These are phyloP conservation scores for Salix udensis DNA, from an alignment of 345 rosid genomes.

Conservation along the genomic window DNA sequence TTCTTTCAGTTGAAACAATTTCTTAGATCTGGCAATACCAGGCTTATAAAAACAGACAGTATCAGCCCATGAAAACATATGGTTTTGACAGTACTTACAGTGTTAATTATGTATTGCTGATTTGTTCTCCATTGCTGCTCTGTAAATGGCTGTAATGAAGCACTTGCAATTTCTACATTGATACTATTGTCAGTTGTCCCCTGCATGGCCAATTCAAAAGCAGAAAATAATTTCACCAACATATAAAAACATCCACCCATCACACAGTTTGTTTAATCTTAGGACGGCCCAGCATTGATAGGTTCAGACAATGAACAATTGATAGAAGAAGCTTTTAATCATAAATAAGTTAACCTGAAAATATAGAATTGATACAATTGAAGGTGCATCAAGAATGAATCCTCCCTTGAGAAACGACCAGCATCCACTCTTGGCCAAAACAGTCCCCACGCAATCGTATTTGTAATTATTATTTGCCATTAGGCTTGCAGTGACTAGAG, in stretches of 20 bases:
- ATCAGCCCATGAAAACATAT: background rate
- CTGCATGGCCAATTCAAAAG: slow-evolving; percentile 25
- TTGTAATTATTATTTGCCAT: slow-evolving; percentile 42
- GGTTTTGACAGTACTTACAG: slow-evolving; percentile 30
- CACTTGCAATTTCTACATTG: slow-evolving; percentile 38
- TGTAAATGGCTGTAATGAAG: slow-evolving; percentile 70
- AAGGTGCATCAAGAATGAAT: slow-evolving; percentile 52
- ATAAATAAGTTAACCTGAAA: slow-evolving; percentile 42
- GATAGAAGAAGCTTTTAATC: background rate
- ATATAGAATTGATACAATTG: slow-evolving; percentile 38
- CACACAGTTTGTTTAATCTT: background rate
- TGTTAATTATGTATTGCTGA: slow-evolving; percentile 53
- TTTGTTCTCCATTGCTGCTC: slow-evolving; percentile 61
- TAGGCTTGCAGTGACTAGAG: slow-evolving; percentile 58
- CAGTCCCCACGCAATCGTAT: slow-evolving; percentile 60
- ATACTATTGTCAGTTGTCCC: slow-evolving; percentile 30
- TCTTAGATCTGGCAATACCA: background rate
- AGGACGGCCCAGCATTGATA: background rate
- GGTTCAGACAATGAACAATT: background rate
- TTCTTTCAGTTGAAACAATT: background rate
- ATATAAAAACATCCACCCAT: background rate
- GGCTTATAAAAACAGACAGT: background rate
- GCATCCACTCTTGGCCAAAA: slow-evolving; percentile 57
- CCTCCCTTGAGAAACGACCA: slow-evolving; percentile 99
- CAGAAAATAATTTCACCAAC: background rate